Evolutionary conservation across 2,329 filamentous ascomycete species (phyloP), one percentile per base, ranked within the genome.

Genomic region (Tolypocladium endophyticum): DNA sequence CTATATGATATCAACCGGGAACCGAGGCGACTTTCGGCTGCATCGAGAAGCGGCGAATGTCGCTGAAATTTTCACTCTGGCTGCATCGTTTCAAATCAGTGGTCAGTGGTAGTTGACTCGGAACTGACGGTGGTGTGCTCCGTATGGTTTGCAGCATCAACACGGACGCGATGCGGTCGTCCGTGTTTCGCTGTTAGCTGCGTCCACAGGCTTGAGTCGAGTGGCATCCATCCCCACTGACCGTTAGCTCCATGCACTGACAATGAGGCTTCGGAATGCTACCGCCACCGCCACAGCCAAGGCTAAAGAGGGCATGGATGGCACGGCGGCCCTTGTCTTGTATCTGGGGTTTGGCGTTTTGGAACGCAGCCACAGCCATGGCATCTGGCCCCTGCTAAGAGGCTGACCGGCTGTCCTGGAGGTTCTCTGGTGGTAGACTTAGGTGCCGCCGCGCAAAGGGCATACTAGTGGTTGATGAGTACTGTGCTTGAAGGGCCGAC

Each of bases 251-350:
- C 60, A 59, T 50, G 58, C 56, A 43, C 39, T 58, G 59, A 53
- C 57, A 41, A 54, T 60, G 59, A 63, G 63, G 63, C 62, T 62
- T 64, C 63, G 62, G 54, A 56, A 56, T 56, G 57, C 56, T 58
- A 58, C 58, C 61, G 60, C 63, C 63, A 64, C 61, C 52, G 58
- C 60, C 59, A 60, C 57, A 62, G 61, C 59, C 63, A 64, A 63
- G 59, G 58, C 58, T 39, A 57, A 53, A 28, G 56, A 47, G 52
- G 43, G 43, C 23, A 25, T 47, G 43, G 39, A 30, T 35, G 45
- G 23, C n/a, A 41, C 18, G 23, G 36, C 54, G 54, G n/a, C 54
- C 38, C 56, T 36, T 56, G 58, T 58, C 56, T 36, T 56, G 58
- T 58, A 61, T 58, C 58, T 56, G 59, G 59, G 59, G 56, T 60